Conservation (phyloP, 2,329 filamentous ascomycete species). For the Neopestalotiopsis rosae region DNA sequence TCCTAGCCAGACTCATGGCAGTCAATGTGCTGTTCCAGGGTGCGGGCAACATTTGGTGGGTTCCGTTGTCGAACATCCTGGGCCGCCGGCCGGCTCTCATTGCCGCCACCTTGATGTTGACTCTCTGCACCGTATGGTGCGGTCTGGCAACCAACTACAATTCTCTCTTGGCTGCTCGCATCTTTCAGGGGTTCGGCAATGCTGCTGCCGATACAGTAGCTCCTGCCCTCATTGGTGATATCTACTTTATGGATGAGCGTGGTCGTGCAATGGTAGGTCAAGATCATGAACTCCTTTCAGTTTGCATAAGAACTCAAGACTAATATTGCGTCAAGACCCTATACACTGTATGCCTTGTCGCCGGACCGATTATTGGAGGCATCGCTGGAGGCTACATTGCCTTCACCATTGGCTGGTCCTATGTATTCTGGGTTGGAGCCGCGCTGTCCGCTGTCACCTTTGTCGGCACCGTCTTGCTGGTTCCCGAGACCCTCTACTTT, state of each 20-base stretch:
- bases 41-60: slow-evolving; percentile 41
- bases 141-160: slow-evolving; percentile 29
- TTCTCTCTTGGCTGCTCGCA: slow-evolving; percentile 33
- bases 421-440: slow-evolving; percentile 38
- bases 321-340: slow-evolving; percentile 22
- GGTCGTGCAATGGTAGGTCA: slow-evolving; percentile 38
- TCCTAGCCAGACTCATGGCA: not conserved
- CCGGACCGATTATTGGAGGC: slow-evolving; percentile 39
- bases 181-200: slow-evolving; percentile 40
- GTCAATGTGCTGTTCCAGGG: slow-evolving; percentile 40
- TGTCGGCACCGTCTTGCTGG: slow-evolving; percentile 34
- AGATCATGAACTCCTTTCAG: not conserved
- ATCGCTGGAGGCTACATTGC: slow-evolving; percentile 43
- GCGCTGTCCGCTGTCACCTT: slow-evolving; percentile 33
- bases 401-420: slow-evolving; percentile 36
- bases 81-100: slow-evolving; percentile 40
- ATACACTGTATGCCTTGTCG: slow-evolving; percentile 38
- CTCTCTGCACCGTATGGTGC: slow-evolving; percentile 32
- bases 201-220: slow-evolving; percentile 40
- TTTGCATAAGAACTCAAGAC: not conserved
- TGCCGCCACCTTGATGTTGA: slow-evolving; percentile 34
- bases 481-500: slow-evolving; percentile 41
- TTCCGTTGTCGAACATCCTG: slow-evolving; percentile 41
- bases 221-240: slow-evolving; percentile 39
- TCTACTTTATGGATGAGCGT: slow-evolving; percentile 42